Conservation (phyloP, 2,329 filamentous ascomycete genomes). For the Trichoderma atroviride region DNA sequence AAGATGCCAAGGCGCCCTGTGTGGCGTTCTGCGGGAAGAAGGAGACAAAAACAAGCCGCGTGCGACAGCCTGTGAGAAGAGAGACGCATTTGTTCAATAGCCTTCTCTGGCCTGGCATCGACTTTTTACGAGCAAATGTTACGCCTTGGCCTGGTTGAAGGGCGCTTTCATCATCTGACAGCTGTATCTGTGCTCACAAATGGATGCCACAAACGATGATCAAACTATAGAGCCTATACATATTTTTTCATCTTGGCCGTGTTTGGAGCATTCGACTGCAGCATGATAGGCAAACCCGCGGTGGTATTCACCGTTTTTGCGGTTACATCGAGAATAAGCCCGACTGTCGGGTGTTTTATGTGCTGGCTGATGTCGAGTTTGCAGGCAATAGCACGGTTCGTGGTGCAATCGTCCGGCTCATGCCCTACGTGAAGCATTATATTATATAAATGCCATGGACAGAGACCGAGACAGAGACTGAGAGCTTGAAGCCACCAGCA, state of each 20-base stretch:
- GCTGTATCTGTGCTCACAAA: not conserved
- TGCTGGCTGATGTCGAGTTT: not conserved
- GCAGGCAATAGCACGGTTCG: not conserved
- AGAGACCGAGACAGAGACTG: not conserved
- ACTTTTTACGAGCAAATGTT: slow-evolving; percentile 6
- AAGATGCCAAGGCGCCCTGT: slow-evolving; percentile 10
- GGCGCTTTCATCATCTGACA: not conserved
- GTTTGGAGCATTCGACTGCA: not conserved
- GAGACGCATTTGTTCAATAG: not conserved
- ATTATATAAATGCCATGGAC: not conserved
- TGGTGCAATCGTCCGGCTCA: not conserved
- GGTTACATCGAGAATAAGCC: not conserved
- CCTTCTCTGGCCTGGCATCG: not conserved
- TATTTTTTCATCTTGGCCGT: not conserved
- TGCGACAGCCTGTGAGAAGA: slow-evolving; percentile 16
- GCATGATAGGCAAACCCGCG: not conserved
- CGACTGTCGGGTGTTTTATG: not conserved
- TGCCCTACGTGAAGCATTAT: not conserved
- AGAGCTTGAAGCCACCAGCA: not conserved
- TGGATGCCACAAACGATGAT: not conserved
- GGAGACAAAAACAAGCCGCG: slow-evolving; percentile 12
- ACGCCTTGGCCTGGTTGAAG: not conserved
- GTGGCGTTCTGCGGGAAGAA: slow-evolving; percentile 8
- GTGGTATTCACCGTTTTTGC: not conserved
- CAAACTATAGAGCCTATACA: not conserved